Conservation (phyloP, 768 basidiomycete species). For the Pulveroboletus frians region DNA sequence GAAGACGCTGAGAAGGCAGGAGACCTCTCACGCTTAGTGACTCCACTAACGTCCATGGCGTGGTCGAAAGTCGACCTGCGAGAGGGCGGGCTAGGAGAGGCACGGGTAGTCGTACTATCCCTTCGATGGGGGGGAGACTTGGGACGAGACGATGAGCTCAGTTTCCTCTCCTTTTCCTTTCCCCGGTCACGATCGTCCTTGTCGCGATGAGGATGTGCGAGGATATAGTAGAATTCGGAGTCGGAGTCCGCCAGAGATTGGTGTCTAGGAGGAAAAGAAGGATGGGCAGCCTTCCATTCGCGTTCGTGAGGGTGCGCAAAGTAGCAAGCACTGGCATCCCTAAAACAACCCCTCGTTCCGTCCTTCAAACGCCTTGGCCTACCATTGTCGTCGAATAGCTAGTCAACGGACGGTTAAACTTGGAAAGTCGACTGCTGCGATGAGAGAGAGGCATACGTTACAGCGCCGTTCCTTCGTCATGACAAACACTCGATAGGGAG, state of each 20-base stretch:
- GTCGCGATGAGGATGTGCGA: conserved; percentile 6
- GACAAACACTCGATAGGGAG: background rate
- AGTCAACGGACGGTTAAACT: conserved; percentile 2
- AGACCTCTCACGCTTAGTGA: conserved; percentile 15
- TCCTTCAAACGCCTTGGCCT: conserved; percentile 18
- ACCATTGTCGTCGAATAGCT: conserved; percentile 30
- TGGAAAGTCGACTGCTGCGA: background rate
- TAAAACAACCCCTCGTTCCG: conserved; percentile 20
- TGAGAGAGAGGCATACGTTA: conserved; percentile 23
- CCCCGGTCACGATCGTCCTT: conserved; percentile 11
- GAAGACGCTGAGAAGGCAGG: conserved; percentile 25
- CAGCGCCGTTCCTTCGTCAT: conserved; percentile 26
- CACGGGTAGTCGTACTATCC: conserved; percentile 10
- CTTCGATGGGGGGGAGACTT: conserved; percentile 16
- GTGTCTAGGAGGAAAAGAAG: conserved; percentile 23
- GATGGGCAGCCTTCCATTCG: conserved; percentile 28
- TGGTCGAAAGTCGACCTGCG: conserved; percentile 14
- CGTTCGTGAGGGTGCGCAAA: conserved; percentile 32
- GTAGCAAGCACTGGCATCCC: conserved; percentile 19
- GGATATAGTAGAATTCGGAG: conserved; percentile 20
- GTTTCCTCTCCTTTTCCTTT: conserved; percentile 8
- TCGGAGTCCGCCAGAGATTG: conserved; percentile 19
- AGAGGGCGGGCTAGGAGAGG: conserved; percentile 13
- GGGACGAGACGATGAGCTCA: background rate
- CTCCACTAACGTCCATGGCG: conserved; percentile 1